phyloP scores from a whole-genome alignment of 768 basidiomycete species.

The Leccinum subtestaceum region DNA sequence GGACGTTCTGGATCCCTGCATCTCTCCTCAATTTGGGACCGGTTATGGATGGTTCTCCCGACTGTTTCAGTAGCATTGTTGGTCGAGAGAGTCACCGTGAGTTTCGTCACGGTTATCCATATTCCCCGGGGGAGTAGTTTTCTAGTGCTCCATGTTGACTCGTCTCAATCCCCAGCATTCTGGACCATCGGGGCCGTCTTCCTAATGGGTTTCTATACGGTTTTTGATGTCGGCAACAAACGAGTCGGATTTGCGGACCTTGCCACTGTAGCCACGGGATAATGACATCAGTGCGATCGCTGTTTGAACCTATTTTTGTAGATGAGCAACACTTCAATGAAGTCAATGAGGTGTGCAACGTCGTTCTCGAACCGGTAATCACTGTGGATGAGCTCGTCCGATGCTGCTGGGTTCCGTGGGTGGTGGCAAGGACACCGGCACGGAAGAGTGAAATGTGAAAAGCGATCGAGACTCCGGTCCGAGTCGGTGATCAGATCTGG shows the following conservation, averaged over 20 bases:
- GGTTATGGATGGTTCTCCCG: not conserved
- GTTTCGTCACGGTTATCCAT: not conserved
- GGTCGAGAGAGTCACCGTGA: not conserved
- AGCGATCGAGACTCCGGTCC: too few relatives aligned
- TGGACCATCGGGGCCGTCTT: not conserved
- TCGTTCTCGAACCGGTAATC: too few relatives aligned
- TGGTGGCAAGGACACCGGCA: too few relatives aligned
- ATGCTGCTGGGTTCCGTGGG: too few relatives aligned
- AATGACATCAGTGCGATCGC: not conserved
- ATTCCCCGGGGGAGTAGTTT: not conserved
- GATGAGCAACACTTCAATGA: not conserved
- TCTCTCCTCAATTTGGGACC: not conserved
- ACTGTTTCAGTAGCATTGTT: not conserved
- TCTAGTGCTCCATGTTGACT: not conserved
- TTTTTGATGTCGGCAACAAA: not conserved
- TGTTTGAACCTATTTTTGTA: not conserved
- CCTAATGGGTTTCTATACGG: not conserved
- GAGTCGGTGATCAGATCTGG: too few relatives aligned
- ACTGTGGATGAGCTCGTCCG: too few relatives aligned
- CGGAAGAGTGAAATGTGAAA: too few relatives aligned
- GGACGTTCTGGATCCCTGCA: not conserved
- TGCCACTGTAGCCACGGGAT: not conserved
- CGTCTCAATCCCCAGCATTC: not conserved
- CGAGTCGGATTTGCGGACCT: not conserved
- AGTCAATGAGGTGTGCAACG: too few relatives aligned